Percentiles rank a stretch among this genome's conserved stretches.
These are phyloP conservation scores for Inonotus hispidus DNA, from an alignment of 1,284 basidiomycete species.

Conservation along the genomic window DNA sequence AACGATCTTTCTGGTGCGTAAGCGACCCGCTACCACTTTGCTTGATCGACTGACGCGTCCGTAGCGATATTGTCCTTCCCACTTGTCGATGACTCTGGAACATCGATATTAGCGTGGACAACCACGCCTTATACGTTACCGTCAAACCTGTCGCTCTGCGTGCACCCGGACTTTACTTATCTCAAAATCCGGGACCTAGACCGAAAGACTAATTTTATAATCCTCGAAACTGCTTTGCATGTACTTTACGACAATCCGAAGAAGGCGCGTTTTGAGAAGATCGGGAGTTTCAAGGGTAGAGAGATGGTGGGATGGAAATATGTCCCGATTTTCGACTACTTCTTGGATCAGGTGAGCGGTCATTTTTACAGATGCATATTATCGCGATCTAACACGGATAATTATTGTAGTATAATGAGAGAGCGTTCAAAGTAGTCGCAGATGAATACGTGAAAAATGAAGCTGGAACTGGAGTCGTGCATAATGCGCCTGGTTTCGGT, in stretches of 20 bases:
- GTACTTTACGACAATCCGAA: constrained; percentile 93
- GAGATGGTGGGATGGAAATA: constrained; percentile 98
- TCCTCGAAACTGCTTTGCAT: background rate
- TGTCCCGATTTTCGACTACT: constrained; percentile 94
- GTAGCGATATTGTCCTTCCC: constrained; percentile 93
- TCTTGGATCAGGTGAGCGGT: constrained; percentile 74
- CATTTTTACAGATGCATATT: background rate
- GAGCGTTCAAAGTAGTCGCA: background rate
- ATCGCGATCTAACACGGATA: background rate
- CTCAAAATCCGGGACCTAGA: constrained; percentile 86
- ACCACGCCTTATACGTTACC: constrained; percentile 99
- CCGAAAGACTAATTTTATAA: background rate
- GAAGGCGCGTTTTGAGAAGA: constrained; percentile 93
- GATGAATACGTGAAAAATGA: background rate
- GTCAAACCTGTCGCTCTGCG: constrained; percentile 92
- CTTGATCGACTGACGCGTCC: constrained; percentile 66
- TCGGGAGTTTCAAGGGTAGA: constrained; percentile 82
- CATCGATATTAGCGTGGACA: constrained; percentile 94
- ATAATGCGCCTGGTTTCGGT: background rate
- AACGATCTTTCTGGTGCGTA: background rate
- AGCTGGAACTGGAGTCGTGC: background rate
- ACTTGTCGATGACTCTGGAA: constrained; percentile 86
- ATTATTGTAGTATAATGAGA: background rate
- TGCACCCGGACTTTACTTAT: constrained; percentile 94
- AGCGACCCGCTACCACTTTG: no score